Evolutionary conservation across 2,329 filamentous ascomycete genomes (phyloP), one percentile per base, ranked within the genome.

Genomic region (Fusarium tjaetaba): DNA sequence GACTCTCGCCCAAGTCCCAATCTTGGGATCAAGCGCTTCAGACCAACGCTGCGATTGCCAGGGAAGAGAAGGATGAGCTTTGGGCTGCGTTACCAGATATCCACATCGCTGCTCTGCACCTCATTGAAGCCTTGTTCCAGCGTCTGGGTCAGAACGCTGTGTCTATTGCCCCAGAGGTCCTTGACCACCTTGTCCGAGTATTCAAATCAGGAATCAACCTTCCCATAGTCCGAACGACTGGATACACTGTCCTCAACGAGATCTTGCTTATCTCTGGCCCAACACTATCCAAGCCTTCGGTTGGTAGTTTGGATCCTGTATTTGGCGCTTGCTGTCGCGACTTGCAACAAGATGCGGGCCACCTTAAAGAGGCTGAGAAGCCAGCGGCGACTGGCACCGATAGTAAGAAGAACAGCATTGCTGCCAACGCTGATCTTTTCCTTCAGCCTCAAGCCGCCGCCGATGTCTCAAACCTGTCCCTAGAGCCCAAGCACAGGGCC

Each of bases 41-140:
- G 68, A 86, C 91, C 67, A 95, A 95, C 75, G 86, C 91, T 13
- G 92, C 94, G 71, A 89, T 96, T 71, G 88, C 91, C 38, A 89
- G 92, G 69, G 93, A 97, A 56, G 96, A 98, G 82, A 92, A 92
- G 69, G 94, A 97, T 60, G 89, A 91, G 49, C 86, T 98, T 7
- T 95, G 93, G 89, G 84, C 88, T 52, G 85, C 89, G 24, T 86
- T 98, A 16, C 93, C 95, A 9, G 86, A 88, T 15, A 88, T 98
- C 43, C 94, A 98, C 78, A 82, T 91, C 20, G 90, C 92, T 20
- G 88, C 90, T n/a, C 83, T 97, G 61, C 82, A 88, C 28, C 82
- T 97, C 4, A 82, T 94, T 28, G 81, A 86, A 14, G 82, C 85
- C 16, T 79, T 96, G 51, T 79, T 90, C 28, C 81, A 85, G 61